Evolutionary conservation across 331 rosid species (phyloP), one percentile per base, ranked within the genome.

Genomic region (Stylosanthes scabra): DNA sequence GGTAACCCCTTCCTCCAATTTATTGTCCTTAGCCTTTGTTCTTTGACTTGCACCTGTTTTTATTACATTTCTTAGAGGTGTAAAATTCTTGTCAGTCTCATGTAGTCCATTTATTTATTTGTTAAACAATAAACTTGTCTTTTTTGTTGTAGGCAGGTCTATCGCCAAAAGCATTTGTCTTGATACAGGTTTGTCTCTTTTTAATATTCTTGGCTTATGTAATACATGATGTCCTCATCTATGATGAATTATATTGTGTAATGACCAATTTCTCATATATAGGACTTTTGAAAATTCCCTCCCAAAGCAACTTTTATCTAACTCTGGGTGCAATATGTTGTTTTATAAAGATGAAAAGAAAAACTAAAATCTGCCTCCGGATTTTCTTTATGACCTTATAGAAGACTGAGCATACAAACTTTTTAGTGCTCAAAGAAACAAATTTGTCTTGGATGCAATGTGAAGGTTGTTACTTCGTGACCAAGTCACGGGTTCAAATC

Each of bases 121-220:
- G 56, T 68, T 72, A 60, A 29, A 50, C 40, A 42, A 15, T 56
- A 25, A 72, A 46, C 46, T 60, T 80, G 78, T 71, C 41, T 81
- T 75, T 44, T 74, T 27, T 77, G 25, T 78, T 89, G 90, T 91
- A 91, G 98, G 97, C 88, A 60, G 95, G 98, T 85, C 88, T 94
- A 64, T 92, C 89, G 3, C 88, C 91, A 31, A 94, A 89, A 66
- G 93, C 96, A 46, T 89, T 94, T 83, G 83, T 94, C 78, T 82
- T 94, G 82, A 91, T 91, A 79, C 98, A 94, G 98, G 98, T 91
- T 78, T 74, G 76, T 71, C 41, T 79, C 40, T 68, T 45, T 31
- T 37, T 7, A 47, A 39, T 82, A 69, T n/a, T 61, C 74, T 81
- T 27, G 74, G 70, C 11, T 73, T 55, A 74, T 41, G 54, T 50